Evolutionary conservation across 2,329 filamentous ascomycete genomes (phyloP), one percentile per base, ranked within the genome.

Genomic region (Colletotrichum sp.): DNA sequence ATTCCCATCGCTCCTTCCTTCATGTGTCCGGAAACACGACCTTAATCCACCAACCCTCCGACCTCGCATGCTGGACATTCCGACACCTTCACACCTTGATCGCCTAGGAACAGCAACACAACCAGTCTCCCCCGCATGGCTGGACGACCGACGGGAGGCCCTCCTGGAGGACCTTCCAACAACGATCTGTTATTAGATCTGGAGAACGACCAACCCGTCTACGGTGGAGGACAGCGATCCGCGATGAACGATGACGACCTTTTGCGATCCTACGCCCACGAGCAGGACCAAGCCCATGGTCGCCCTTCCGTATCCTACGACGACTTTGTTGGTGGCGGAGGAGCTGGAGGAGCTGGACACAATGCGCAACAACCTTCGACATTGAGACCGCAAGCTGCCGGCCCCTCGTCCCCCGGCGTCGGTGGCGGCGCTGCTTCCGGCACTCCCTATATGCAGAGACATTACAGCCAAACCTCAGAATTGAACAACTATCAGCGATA

Each of bases 221-320:
- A 98, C 85, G 92, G 90, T 83, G 90, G 90, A 79, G 95, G 95
- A 77, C 94, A 96, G 84, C 91, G 92, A 74, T 93, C 96, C 66
- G 91, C 94, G n/a, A 88, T 94, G 76, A 93, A 93, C 83, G 96
- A 98, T 83, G 94, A 97, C 79, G 93, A 96, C 78, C 88, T 98
- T 64, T 87, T 96, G 82, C 91, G 92, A 83, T 92, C 92, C 78
- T 96, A 95, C 86, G 91, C 94, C 81, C 92, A 94, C 82, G 90
- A 94, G 81, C 89, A 92, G 77, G 91, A 94, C 78, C 72, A 76
- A 6, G 87, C 90, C 62, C 90, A 91, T 77, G 86, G 92, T 73
- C 94, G 96, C 79, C 95, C 96, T 68, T 98, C 96, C 30, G 93
- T 96, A 68, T 98, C 96, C 74, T 98, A 98, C 86, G 96, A 98